These are phyloP conservation scores for Chlamydomonas sp. DNA, from an alignment of 139 green algal genomes.

Conservation along the genomic window DNA sequence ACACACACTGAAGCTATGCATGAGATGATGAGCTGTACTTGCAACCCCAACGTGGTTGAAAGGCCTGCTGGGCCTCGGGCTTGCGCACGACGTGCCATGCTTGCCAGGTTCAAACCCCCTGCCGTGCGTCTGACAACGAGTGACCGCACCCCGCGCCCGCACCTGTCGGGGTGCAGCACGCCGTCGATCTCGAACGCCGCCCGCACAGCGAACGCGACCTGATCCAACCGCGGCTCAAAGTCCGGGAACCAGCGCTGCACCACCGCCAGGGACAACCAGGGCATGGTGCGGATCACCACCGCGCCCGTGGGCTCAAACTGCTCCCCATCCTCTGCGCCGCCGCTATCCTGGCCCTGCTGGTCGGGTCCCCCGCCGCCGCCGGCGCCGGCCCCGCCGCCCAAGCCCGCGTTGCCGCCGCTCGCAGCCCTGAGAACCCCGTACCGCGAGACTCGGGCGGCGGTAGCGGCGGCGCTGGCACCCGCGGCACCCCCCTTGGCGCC, in stretches of 20 bases:
- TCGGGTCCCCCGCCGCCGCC: too few relatives aligned
- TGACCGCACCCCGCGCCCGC: not conserved
- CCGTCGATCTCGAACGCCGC: constrained; percentile 16
- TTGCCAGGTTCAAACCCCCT: not conserved
- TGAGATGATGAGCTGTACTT: too few relatives aligned
- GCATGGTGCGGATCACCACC: constrained; percentile 21
- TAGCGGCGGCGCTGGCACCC: too few relatives aligned
- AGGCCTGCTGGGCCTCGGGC: too few relatives aligned
- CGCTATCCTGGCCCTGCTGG: not conserved
- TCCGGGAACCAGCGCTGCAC: constrained; percentile 17
- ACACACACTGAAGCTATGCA: too few relatives aligned
- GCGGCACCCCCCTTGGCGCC: too few relatives aligned
- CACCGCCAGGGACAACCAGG: constrained; percentile 14
- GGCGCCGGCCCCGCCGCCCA: too few relatives aligned
- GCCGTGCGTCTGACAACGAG: not conserved
- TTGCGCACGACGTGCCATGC: not conserved
- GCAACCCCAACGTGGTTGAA: too few relatives aligned
- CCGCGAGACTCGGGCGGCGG: too few relatives aligned
- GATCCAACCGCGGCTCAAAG: too few relatives aligned
- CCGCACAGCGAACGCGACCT: not conserved
- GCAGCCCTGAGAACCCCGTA: too few relatives aligned
- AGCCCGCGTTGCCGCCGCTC: too few relatives aligned
- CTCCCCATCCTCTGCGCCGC: not conserved
- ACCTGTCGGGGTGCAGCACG: constrained; percentile 8
- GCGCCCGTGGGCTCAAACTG: not conserved